Conservation (phyloP, 2,329 filamentous ascomycete species). For the Aspergillus sp. region DNA sequence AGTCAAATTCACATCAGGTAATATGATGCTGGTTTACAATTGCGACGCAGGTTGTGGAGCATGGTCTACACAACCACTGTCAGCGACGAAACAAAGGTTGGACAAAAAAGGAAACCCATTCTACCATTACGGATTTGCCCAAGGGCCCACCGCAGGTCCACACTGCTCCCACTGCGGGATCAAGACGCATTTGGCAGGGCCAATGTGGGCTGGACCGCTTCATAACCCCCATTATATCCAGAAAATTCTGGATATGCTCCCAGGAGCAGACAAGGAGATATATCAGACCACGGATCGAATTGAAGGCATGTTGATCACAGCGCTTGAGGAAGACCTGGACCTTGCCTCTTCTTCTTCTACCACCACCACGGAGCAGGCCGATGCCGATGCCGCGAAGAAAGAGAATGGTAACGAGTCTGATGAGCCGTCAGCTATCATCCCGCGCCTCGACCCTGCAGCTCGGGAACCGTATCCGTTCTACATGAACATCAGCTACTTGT, state of each 20-base stretch:
- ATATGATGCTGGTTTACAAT: conserved; percentile 87
- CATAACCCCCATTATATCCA: conserved; percentile 80
- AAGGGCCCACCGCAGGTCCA: conserved; percentile 60
- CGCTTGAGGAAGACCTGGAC: conserved; percentile 63
- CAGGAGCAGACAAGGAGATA: conserved; percentile 56
- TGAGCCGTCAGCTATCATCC: conserved; percentile 30
- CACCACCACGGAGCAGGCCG: conserved; percentile 5
- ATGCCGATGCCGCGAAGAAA: conserved; percentile 4
- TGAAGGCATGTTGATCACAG: conserved; percentile 84
- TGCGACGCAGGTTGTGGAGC: conserved; percentile 89
- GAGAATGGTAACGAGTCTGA: conserved; percentile 12
- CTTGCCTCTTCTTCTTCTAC: conserved; percentile 13
- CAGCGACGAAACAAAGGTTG: conserved; percentile 58
- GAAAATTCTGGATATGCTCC: conserved; percentile 66
- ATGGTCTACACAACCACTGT: conserved; percentile 75
- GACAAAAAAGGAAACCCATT: conserved; percentile 66
- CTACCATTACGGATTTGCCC: conserved; percentile 71
- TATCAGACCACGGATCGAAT: conserved; percentile 79
- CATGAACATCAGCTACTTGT: conserved; percentile 67
- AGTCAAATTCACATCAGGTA: conserved; percentile 84
- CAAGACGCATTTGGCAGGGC: conserved; percentile 81
- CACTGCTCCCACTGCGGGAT: conserved; percentile 76
- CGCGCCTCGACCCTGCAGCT: conserved; percentile 52
- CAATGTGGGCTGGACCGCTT: conserved; percentile 89
- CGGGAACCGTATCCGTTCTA: conserved; percentile 79